Percentiles rank a stretch among this genome's conserved stretches.
These are phyloP conservation scores for Pseudogymnoascus sp. DNA, from an alignment of 2,329 filamentous ascomycete genomes.

Conservation along the genomic window DNA sequence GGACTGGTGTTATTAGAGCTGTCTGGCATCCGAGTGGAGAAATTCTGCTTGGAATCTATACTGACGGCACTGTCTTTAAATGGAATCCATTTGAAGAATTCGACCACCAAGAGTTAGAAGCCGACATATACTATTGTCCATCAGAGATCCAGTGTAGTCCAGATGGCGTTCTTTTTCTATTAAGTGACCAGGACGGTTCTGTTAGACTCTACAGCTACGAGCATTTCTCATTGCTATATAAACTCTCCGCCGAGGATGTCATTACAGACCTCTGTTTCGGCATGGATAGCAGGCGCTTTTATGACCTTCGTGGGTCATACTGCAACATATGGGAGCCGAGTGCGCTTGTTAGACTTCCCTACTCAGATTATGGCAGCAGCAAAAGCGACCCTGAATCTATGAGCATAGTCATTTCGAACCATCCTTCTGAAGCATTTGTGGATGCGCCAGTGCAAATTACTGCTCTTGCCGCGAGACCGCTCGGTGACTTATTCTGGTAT, in stretches of 20 bases:
- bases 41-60: conserved; percentile 16
- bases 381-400: conserved; percentile 1
- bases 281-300: conserved; percentile 22
- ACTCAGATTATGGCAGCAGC: conserved; percentile 13
- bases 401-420: background rate
- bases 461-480: conserved; percentile 10
- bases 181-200: conserved; percentile 8
- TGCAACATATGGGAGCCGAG: conserved; percentile 28
- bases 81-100: conserved; percentile 16
- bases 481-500: background rate
- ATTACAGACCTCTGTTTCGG: conserved; percentile 20
- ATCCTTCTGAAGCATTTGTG: conserved; percentile 7
- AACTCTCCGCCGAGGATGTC: conserved; percentile 12
- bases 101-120: conserved; percentile 8
- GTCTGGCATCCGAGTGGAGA: conserved; percentile 16
- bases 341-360: conserved; percentile 18
- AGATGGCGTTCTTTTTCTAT: conserved; percentile 17
- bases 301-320: conserved; percentile 19
- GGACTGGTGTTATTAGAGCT: conserved; percentile 11
- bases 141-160: conserved; percentile 13
- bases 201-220: conserved; percentile 16
- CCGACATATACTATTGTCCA: background rate
- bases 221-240: conserved; percentile 18
- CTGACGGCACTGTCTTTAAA: conserved; percentile 17
- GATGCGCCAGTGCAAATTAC: conserved; percentile 8